phyloP scores from a whole-genome alignment of 805 yeast species.

The Lachancea cidri region DNA sequence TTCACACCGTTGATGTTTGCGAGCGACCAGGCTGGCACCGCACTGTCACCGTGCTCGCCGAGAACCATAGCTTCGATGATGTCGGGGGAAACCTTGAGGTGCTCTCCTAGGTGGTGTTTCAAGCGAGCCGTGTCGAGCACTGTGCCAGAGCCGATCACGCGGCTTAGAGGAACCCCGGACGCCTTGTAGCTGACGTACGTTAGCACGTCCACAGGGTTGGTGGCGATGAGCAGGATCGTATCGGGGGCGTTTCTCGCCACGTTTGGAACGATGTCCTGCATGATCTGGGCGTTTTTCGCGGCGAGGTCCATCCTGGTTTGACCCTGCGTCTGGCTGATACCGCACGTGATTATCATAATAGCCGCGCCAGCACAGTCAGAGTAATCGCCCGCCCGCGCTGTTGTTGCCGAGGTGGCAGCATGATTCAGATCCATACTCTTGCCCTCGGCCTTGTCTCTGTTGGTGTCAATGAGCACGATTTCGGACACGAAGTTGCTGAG shows the following conservation, averaged over 20 bases:
- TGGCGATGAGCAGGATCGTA: slow-evolving; percentile 11
- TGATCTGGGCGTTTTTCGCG: slow-evolving; percentile 9
- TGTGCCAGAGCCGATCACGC: slow-evolving; percentile 12
- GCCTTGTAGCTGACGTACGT: slow-evolving; percentile 9
- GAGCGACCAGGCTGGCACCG: neutral
- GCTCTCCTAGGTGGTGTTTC: neutral
- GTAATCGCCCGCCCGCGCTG: slow-evolving; percentile 7
- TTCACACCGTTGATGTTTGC: neutral
- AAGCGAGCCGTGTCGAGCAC: slow-evolving; percentile 2
- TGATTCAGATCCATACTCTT: slow-evolving; percentile 12
- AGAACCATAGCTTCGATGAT: neutral
- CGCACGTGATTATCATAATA: slow-evolving; percentile 11
- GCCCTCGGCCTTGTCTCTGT: slow-evolving; percentile 10
- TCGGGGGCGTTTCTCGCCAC: slow-evolving; percentile 11
- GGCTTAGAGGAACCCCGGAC: slow-evolving; percentile 8
- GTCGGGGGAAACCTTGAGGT: neutral
- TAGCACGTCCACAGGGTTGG: slow-evolving; percentile 13
- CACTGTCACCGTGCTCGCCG: neutral
- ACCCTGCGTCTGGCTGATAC: slow-evolving; percentile 11
- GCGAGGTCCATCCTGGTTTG: slow-evolving; percentile 13
- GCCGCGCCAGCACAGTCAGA: slow-evolving; percentile 11
- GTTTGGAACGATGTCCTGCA: slow-evolving; percentile 12
- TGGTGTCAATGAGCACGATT: slow-evolving; percentile 10
- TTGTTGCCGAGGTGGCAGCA: slow-evolving; percentile 10
- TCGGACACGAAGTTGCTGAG: slow-evolving; percentile 11